Evolutionary conservation across 345 rosid genomes (phyloP).

Genomic region (Salix udensis): DNA sequence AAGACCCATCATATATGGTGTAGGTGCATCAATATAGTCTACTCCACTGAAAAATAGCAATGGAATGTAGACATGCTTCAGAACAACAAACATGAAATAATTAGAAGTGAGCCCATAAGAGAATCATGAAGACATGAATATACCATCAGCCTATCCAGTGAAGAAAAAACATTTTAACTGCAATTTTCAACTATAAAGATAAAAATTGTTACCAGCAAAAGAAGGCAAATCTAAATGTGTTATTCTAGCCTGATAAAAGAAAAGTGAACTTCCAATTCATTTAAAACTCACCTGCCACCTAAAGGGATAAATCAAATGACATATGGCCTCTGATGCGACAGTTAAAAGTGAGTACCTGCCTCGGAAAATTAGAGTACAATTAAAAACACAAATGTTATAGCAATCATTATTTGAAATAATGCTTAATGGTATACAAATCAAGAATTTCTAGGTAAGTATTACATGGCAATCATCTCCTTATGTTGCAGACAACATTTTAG

Average conservation of each 20-base stretch:
- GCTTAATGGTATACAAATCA: background rate
- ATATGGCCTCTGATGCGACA: conserved; percentile 86
- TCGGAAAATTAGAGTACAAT: conserved; percentile 12
- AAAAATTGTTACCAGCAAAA: background rate
- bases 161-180: conserved; percentile 1
- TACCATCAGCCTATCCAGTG: background rate
- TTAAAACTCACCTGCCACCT: conserved; percentile 78
- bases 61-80: conserved; percentile 99
- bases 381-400: background rate
- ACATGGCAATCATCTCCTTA: background rate
- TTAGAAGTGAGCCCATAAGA: conserved; percentile 33
- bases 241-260: background rate
- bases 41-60: conserved; percentile 99
- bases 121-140: conserved; percentile 10
- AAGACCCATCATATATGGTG: conserved; percentile 99
- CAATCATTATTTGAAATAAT: background rate
- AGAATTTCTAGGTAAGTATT: background rate
- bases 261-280: background rate
- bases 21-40: conserved; percentile 98
- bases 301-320: conserved; percentile 95
- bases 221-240: background rate
- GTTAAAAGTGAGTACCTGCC: conserved; percentile 90
- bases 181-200: conserved; percentile 9
- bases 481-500: background rate
- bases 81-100: conserved; percentile 52